Evolutionary conservation across 2,329 filamentous ascomycete species (phyloP).

Genomic region (Diplodia mutila): DNA sequence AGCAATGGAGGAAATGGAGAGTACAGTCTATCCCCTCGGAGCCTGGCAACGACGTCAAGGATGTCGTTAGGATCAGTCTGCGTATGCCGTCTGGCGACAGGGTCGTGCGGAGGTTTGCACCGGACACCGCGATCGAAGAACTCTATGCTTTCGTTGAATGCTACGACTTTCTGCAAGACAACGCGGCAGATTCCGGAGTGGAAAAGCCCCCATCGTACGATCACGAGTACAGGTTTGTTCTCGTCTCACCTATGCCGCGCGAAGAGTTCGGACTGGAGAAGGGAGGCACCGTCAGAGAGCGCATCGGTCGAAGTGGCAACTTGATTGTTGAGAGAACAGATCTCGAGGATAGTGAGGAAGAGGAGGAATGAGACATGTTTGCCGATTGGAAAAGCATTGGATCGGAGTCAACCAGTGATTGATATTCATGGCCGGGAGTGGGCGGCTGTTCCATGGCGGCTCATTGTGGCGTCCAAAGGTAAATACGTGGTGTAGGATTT

Average conservation of each 20-base stretch:
- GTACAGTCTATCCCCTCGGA: conserved; percentile 69
- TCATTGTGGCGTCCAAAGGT: conserved; percentile 9
- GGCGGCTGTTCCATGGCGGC: conserved; percentile 7
- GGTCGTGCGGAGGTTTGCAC: conserved; percentile 74
- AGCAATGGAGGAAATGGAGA: conserved; percentile 82
- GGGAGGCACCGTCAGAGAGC: conserved; percentile 68
- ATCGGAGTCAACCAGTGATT: conserved; percentile 6
- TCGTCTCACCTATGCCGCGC: conserved; percentile 84
- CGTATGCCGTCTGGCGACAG: conserved; percentile 69
- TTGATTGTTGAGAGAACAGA: conserved; percentile 79
- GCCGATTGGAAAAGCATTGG: conserved; percentile 10
- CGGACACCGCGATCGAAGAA: conserved; percentile 76
- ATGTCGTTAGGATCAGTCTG: conserved; percentile 71
- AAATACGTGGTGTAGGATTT: conserved; percentile 5
- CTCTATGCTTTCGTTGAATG: conserved; percentile 97
- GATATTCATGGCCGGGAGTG: not conserved
- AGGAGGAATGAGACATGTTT: conserved; percentile 2
- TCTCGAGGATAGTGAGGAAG: conserved; percentile 56
- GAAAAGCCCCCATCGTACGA: conserved; percentile 69
- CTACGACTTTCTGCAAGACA: conserved; percentile 65
- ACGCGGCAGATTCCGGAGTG: conserved; percentile 41
- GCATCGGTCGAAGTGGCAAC: conserved; percentile 82
- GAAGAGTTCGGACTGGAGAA: conserved; percentile 74
- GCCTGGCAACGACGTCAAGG: conserved; percentile 65
- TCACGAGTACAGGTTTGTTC: conserved; percentile 81